Conservation (phyloP, 116 monocot species). For the Posidonia oceanica region DNA sequence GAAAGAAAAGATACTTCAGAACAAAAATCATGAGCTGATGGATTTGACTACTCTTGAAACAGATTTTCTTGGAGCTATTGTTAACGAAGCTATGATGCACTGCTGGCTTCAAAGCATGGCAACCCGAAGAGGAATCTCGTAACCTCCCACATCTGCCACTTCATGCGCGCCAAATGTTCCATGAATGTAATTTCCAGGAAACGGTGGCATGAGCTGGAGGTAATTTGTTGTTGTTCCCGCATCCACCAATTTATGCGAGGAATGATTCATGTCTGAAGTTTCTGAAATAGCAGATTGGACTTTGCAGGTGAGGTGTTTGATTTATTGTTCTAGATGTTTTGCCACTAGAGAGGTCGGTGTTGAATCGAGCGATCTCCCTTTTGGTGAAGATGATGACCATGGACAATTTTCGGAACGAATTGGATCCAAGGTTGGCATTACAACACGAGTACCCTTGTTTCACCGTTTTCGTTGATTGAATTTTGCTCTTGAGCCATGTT, state of each 20-base stretch:
- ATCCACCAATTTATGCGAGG: not conserved
- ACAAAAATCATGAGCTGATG: too few species aligned
- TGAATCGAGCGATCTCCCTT: not conserved
- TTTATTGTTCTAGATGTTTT: not conserved
- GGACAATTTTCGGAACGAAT: not conserved
- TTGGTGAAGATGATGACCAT: not conserved
- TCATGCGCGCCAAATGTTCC: too few species aligned
- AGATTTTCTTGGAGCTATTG: too few species aligned
- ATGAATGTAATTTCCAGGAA: conserved; percentile 2
- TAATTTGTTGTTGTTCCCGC: not conserved
- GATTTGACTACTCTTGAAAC: too few species aligned
- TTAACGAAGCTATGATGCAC: too few species aligned
- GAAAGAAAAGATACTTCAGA: too few species aligned
- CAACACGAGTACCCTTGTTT: not conserved
- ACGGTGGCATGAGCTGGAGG: conserved; percentile 1
- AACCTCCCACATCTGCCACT: too few species aligned
- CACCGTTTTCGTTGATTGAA: not conserved
- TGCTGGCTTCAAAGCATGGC: too few species aligned
- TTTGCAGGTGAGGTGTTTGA: not conserved
- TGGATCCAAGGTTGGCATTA: conserved; percentile 1
- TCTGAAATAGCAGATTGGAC: not conserved
- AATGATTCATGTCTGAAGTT: not conserved
- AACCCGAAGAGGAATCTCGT: too few species aligned
- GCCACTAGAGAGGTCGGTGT: not conserved
- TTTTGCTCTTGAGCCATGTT: not conserved